These are phyloP conservation scores for Heliosperma pusillum DNA, from an alignment of 148 eudicot genomes.

Conservation along the genomic window DNA sequence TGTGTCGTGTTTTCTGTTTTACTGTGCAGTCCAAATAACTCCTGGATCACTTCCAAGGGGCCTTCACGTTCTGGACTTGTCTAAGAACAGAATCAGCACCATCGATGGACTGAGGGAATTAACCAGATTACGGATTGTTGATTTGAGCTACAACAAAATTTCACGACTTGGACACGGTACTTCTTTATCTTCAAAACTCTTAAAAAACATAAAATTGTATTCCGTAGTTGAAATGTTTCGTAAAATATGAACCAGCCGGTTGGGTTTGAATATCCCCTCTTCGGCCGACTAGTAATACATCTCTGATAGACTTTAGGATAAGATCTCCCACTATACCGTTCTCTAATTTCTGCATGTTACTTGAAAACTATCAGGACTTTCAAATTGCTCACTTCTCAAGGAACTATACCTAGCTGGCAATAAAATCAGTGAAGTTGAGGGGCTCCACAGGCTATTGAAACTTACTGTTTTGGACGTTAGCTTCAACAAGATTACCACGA, in stretches of 20 bases:
- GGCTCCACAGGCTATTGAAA: constrained; percentile 58
- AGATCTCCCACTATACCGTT: background rate
- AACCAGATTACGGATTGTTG: constrained; percentile 67
- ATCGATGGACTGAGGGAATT: constrained; percentile 89
- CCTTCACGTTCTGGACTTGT: constrained; percentile 76
- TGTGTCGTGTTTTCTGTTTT: constrained; percentile 15
- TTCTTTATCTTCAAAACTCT: background rate
- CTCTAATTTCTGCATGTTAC: constrained; percentile 1
- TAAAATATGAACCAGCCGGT: background rate
- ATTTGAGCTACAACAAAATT: constrained; percentile 81
- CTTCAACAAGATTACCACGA: background rate
- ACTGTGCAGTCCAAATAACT: constrained; percentile 59
- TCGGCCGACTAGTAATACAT: no score
- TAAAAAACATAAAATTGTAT: background rate
- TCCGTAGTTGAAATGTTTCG: no score
- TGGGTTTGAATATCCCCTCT: background rate
- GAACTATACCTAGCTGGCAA: constrained; percentile 85
- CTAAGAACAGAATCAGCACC: constrained; percentile 68
- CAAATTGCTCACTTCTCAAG: constrained; percentile 70
- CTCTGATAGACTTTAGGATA: no score
- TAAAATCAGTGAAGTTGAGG: constrained; percentile 88
- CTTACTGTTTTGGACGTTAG: background rate
- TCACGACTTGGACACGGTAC: constrained; percentile 88
- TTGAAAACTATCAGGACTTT: constrained; percentile 50
- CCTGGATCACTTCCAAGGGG: constrained; percentile 86